Base-by-base conservation (phyloP, 805 yeast species). In the Suhomyces canberraensis region DNA sequence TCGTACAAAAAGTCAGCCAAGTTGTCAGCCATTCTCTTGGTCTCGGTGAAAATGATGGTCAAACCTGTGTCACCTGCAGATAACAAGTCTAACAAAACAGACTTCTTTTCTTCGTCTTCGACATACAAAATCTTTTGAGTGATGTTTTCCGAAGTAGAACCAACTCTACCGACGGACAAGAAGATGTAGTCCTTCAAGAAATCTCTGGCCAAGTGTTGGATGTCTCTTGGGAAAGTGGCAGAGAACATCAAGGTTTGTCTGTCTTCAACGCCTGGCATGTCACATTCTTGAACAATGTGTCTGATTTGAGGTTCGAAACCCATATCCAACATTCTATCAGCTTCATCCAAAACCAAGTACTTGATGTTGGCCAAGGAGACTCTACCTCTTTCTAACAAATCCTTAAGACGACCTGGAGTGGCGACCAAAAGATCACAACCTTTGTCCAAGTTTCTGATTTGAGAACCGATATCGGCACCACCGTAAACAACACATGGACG, bases 311-410 rank as follows among this genome's bases (percentile, higher is more conserved):
- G 97, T 75, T 93, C 98, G 73, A 93, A 93, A 78, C 98, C 98
- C 98, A 93, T 93, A 80, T 93, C 98, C 72, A 93, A 81, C 98
- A 93, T 93, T 76, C 98, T 87, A 72, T 93, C 98, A 60, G 98
- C 98, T 77, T 91, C 98, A 70, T 91, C 98, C 51, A 93, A 77
- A 36, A 93, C 97, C 64, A 93, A 78, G 69, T 87, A 93, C 66
- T 85, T 88, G 69, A 91, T 88, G 69, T 86, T 88, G 48, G 79
- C 75, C 59, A 93, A 76, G 30, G 97, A 89, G 52, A 93, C 86
- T 56, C 80, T 75, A 58, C 97, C 97, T 74, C 97, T 86, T 72
- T 90, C 97, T 50, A 93, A 72, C 67, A 93, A 75, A 71, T 93
- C 98, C 60, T 82, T 90, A 62, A 93, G 77, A 76, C 99, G 91